Conservation (phyloP, 2,329 filamentous ascomycete species). For the Corynespora cassiicola region DNA sequence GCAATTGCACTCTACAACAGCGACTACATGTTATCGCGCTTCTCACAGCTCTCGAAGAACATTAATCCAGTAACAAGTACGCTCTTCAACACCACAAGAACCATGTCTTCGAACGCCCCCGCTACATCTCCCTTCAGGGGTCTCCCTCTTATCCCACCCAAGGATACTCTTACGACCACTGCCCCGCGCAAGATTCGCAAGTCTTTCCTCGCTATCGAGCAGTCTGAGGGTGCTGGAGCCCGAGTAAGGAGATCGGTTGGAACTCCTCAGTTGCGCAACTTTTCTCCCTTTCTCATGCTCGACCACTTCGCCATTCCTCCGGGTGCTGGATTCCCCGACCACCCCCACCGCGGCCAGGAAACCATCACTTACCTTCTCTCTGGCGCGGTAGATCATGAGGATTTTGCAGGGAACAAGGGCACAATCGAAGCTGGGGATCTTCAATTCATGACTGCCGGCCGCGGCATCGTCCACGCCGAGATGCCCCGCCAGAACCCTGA, state of each 20-base stretch:
- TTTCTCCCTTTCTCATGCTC: constrained; percentile 94
- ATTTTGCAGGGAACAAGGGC: constrained; percentile 85
- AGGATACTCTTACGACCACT: constrained; percentile 44
- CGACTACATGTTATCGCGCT: constrained; percentile 50
- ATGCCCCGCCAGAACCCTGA: constrained; percentile 85
- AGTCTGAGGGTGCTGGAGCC: constrained; percentile 87
- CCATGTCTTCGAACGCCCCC: constrained; percentile 35
- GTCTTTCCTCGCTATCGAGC: constrained; percentile 83
- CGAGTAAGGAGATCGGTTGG: constrained; percentile 87
- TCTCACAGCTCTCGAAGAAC: constrained; percentile 38
- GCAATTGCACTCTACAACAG: constrained; percentile 48
- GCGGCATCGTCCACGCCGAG: constrained; percentile 92
- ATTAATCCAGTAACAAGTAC: constrained; percentile 30
- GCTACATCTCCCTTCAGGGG: constrained; percentile 49
- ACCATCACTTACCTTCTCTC: constrained; percentile 89
- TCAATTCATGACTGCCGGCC: constrained; percentile 96
- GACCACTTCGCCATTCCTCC: constrained; percentile 83
- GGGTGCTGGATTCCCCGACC: constrained; percentile 89
- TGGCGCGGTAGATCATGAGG: constrained; percentile 88
- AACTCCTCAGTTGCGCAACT: constrained; percentile 80
- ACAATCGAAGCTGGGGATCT: constrained; percentile 87
- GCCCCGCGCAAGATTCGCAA: constrained; percentile 77
- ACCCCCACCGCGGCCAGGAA: constrained; percentile 83
- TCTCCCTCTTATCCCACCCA: constrained; percentile 56
- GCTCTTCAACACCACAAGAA: constrained; percentile 27